phyloP scores from a whole-genome alignment of 805 yeast genomes.

The Debaryomyces prosopidis region DNA sequence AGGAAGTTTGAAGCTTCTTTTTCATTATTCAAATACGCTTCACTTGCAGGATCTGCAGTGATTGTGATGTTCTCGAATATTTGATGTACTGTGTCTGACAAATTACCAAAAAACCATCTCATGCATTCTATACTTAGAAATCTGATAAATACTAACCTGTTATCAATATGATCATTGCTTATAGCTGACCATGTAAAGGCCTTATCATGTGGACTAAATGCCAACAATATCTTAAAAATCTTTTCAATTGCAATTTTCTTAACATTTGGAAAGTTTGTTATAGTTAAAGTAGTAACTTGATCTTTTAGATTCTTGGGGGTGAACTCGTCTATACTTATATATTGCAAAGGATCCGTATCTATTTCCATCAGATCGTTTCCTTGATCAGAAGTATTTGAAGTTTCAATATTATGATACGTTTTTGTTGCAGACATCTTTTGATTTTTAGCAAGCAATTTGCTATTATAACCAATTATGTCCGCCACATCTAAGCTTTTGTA shows the following conservation, averaged over 20 bases:
- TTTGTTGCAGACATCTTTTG: neutral
- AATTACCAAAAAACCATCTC: constrained; percentile 10
- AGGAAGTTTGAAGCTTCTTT: neutral
- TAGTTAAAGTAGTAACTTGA: constrained; percentile 33
- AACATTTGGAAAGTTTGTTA: constrained; percentile 35
- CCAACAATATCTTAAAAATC: constrained; percentile 22
- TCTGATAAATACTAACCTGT: constrained; percentile 32
- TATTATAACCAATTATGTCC: constrained; percentile 14
- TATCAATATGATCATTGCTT: constrained; percentile 32
- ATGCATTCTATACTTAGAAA: constrained; percentile 11
- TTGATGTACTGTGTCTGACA: neutral
- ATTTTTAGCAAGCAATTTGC: constrained; percentile 5
- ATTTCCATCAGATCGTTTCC: constrained; percentile 12
- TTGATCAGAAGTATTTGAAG: neutral
- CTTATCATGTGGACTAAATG: constrained; percentile 5
- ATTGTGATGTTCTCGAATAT: constrained; percentile 5
- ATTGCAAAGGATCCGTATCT: constrained; percentile 13
- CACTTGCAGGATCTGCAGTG: constrained; percentile 2
- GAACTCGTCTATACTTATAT: constrained; percentile 27
- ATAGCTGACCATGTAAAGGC: constrained; percentile 35
- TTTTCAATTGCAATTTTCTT: constrained; percentile 30
- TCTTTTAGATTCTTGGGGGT: constrained; percentile 33
- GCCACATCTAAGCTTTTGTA: constrained; percentile 14
- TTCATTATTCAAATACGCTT: constrained; percentile 3
- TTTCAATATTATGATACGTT: neutral